These are phyloP conservation scores for Narthecium ossifragum DNA, from an alignment of 106 monocot genomes.

Conservation along the genomic window DNA sequence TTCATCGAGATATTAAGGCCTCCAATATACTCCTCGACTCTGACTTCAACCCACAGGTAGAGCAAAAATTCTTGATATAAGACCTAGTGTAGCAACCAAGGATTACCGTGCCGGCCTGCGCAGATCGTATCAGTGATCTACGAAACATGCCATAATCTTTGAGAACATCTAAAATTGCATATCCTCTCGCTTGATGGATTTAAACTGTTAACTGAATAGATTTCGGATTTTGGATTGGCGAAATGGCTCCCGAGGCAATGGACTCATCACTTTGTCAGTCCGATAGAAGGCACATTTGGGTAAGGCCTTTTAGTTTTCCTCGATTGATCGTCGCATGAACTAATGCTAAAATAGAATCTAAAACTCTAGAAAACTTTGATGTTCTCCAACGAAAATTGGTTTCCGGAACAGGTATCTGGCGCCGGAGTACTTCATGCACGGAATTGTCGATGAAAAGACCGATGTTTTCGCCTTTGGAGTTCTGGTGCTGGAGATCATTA, in stretches of 20 bases:
- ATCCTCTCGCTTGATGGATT: too few species aligned
- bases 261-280: slow-evolving; percentile 63
- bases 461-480: slow-evolving; percentile 70
- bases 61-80: neutral
- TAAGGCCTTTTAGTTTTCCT: slow-evolving; percentile 19
- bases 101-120: too few species aligned
- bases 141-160: too few species aligned
- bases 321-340: too few species aligned
- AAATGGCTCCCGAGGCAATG: slow-evolving; percentile 78
- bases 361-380: slow-evolving; percentile 1
- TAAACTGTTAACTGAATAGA: too few species aligned
- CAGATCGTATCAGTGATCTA: too few species aligned
- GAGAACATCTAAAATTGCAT: neutral
- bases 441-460: slow-evolving; percentile 72
- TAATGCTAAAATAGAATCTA: neutral
- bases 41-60: slow-evolving; percentile 50
- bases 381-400: neutral
- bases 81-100: too few species aligned
- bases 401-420: slow-evolving; percentile 48
- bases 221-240: slow-evolving; percentile 71
- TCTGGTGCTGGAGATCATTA: slow-evolving; percentile 59
- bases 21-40: slow-evolving; percentile 67
- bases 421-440: slow-evolving; percentile 82
- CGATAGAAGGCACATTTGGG: slow-evolving; percentile 79
- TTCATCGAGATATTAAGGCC: slow-evolving; percentile 68